These are phyloP conservation scores for Lactifluus piperatus DNA, from an alignment of 768 basidiomycete species.

Conservation along the genomic window DNA sequence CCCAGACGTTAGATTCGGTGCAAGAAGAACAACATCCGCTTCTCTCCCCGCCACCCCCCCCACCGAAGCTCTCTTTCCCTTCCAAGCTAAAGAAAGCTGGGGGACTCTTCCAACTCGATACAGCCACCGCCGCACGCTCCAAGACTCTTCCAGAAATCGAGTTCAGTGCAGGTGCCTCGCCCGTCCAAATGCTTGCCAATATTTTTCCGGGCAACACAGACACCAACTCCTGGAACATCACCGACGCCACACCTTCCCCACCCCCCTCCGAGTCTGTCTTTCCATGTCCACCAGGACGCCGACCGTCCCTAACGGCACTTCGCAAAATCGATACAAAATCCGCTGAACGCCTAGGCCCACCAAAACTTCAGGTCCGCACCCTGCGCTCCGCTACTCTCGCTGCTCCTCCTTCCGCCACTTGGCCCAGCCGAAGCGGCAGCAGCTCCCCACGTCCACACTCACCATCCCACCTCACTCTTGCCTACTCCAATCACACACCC, in stretches of 20 bases:
- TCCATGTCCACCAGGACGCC: conserved; percentile 40
- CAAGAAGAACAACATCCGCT: conserved; percentile 25
- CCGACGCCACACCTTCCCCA: conserved; percentile 50
- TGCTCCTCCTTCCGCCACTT: conserved; percentile 35
- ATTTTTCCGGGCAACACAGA: conserved; percentile 31
- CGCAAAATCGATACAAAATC: conserved; percentile 54
- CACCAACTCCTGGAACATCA: conserved; percentile 33
- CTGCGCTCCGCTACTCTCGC: conserved; percentile 52
- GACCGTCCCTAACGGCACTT: conserved; percentile 57
- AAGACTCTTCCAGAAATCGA: conserved; percentile 53
- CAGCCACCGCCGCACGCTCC: conserved; percentile 40
- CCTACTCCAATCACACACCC: conserved; percentile 51
- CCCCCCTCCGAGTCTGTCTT: conserved; percentile 58
- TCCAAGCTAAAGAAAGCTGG: conserved; percentile 29
- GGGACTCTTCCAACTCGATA: conserved; percentile 66
- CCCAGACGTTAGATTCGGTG: conserved; percentile 9
- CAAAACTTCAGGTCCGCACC: conserved; percentile 55
- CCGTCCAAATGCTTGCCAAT: conserved; percentile 48
- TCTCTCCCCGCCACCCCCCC: conserved; percentile 4
- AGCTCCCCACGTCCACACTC: conserved; percentile 32
- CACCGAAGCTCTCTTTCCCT: conserved; percentile 16
- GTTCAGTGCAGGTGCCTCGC: conserved; percentile 33
- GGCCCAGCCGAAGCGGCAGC: conserved; percentile 6
- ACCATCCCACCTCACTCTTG: conserved; percentile 52
- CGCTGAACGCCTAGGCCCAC: conserved; percentile 41